Conservation (phyloP, 1,139 yeast genomes). For the Arxiozyma slooffiae region DNA sequence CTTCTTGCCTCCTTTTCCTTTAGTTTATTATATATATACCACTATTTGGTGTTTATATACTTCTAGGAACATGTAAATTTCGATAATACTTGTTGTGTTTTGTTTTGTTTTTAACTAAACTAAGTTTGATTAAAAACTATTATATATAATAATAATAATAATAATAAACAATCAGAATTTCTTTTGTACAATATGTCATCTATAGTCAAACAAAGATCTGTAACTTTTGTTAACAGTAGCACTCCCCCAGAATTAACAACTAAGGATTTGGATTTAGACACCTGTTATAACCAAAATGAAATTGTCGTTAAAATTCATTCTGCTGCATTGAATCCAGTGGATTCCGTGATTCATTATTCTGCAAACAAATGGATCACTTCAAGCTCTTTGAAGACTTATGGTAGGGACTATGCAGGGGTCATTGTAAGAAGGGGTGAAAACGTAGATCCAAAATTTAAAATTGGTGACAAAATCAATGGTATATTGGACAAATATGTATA, state of each 20-base stretch:
- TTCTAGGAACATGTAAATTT: too few species aligned
- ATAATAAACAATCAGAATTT: too few species aligned
- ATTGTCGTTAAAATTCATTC: slow-evolving; percentile 24
- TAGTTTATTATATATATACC: too few species aligned
- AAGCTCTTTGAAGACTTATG: slow-evolving; percentile 15
- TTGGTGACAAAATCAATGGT: slow-evolving; percentile 25
- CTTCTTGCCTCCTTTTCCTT: too few species aligned
- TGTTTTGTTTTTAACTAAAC: too few species aligned
- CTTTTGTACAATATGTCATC: background rate
- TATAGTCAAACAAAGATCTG: slow-evolving; percentile 8
- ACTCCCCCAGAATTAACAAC: slow-evolving; percentile 9
- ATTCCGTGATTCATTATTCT: slow-evolving; percentile 14
- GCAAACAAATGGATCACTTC: slow-evolving; percentile 10
- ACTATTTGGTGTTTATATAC: too few species aligned
- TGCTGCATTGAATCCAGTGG: slow-evolving; percentile 28
- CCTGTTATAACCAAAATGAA: slow-evolving; percentile 19
- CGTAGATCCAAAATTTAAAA: slow-evolving; percentile 16
- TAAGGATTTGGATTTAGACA: slow-evolving; percentile 19
- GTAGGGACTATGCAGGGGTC: slow-evolving; percentile 26
- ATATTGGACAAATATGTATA: slow-evolving; percentile 12
- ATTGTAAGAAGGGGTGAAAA: slow-evolving; percentile 21
- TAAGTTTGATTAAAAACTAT: too few species aligned
- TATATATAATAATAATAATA: too few species aligned
- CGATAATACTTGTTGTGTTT: too few species aligned
- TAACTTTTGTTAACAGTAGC: slow-evolving; percentile 8